Evolutionary conservation across 352 stramenopile genomes (phyloP).

Genomic region (Pythium scleroteichum): DNA sequence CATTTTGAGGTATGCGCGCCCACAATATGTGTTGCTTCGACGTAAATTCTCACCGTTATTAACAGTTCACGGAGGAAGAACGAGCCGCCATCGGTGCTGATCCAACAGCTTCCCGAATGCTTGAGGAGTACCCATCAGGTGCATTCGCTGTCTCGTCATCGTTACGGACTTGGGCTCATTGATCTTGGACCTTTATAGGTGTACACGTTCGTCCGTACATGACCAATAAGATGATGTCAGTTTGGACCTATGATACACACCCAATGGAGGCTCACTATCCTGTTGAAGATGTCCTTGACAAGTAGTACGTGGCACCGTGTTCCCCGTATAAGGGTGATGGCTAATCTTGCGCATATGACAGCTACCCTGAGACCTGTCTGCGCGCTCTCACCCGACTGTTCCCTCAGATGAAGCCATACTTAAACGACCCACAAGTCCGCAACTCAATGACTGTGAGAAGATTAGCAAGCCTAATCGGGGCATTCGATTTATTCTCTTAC

Average conservation of each 20-base stretch:
- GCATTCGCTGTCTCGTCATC: too few relatives aligned
- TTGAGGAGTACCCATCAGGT: conserved; percentile 59
- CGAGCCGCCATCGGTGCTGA: conserved; percentile 39
- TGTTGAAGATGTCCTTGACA: conserved; percentile 62
- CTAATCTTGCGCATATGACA: too few relatives aligned
- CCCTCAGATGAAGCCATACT: conserved; percentile 63
- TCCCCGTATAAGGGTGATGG: background rate
- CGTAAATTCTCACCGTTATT: background rate
- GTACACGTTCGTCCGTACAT: conserved; percentile 72
- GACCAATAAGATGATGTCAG: conserved; percentile 62
- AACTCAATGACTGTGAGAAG: conserved; percentile 55
- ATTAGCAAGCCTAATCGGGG: background rate
- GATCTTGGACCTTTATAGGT: too few relatives aligned
- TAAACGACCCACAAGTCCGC: conserved; percentile 51
- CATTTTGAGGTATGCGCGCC: conserved; percentile 44
- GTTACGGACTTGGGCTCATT: background rate
- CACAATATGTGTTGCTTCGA: background rate
- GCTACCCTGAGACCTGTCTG: conserved; percentile 71
- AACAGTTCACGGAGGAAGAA: conserved; percentile 58
- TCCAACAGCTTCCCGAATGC: conserved; percentile 42
- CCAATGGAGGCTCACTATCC: conserved; percentile 60
- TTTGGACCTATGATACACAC: conserved; percentile 81
- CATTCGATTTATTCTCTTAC: too few relatives aligned
- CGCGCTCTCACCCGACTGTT: conserved; percentile 59
- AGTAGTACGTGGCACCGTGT: conserved; percentile 30